Evolutionary conservation across 2,329 filamentous ascomycete genomes (phyloP), one percentile per base, ranked within the genome.

Genomic region (Parasarocladium wereldwijsianum): DNA sequence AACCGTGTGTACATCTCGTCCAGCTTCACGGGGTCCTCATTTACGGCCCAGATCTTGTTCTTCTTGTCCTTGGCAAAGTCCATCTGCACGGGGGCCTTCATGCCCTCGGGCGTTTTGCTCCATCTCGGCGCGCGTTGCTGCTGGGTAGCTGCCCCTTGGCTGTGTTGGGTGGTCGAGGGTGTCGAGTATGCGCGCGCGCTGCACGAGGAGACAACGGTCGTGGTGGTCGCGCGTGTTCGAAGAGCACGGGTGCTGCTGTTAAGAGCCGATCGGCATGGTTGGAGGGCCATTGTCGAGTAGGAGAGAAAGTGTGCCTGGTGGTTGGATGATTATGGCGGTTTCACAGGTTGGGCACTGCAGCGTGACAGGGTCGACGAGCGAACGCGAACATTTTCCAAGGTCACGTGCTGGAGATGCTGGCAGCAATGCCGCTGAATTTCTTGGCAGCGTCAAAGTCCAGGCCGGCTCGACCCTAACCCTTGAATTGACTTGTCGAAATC

Each of bases 1-100:
- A 96, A 68, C 31, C 64, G 64, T 40, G 69, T 64, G 53, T 94
- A 93, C 52, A 84, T 79, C 28, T 69, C 62, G 50, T 96, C 79
- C 32, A 98, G 62, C 45, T 64, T 63, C 40, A 60, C 63, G 8
- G 82, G 81, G 46, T 86, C 73, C 13, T 70, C 65, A 55, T 96
- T 96, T 51, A 85, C 75, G 42, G 49, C 49, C 69, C 71, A 87
- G 46, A 51, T 45, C 38, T 62, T 66, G 42, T 55, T 64, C 36
- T 43, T 50, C 31, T 58, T 69, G 44, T 62, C 59, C 54, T 57
- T 72, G 47, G 59, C 64, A 39, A 57, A 65, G 56, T 59, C 72
- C 49, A 64, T 67, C 40, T 55, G 75, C 59, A 82, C 69, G 1
- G 74, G 70, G 4, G 76, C 76, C 55, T 76, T 81, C 64, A 82